phyloP scores from a whole-genome alignment of 768 basidiomycete species.

The Rhodosporidiobolus sp. region DNA sequence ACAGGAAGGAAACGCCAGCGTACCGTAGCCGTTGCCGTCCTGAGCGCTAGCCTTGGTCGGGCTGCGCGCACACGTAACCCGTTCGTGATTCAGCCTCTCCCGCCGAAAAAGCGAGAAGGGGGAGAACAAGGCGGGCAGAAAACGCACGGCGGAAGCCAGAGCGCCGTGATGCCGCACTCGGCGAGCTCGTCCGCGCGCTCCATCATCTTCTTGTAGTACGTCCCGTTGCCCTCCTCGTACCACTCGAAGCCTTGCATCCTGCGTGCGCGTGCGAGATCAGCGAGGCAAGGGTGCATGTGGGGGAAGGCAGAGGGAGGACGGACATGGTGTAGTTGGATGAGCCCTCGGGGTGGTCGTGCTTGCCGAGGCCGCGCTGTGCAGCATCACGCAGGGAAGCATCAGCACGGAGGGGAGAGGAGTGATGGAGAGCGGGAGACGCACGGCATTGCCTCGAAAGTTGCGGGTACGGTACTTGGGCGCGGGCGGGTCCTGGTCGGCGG shows the following conservation, averaged over 20 bases:
- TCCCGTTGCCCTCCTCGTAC: constrained; percentile 42
- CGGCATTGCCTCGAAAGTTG: constrained; percentile 31
- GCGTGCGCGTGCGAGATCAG: not conserved
- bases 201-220: constrained; percentile 50
- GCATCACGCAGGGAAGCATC: not conserved
- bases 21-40: constrained; percentile 50
- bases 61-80: constrained; percentile 28
- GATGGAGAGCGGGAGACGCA: not conserved
- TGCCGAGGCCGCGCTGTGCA: constrained; percentile 28
- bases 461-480: constrained; percentile 20
- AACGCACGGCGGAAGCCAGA: constrained; percentile 48
- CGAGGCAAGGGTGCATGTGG: not conserved
- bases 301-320: not conserved
- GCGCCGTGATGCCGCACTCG: constrained; percentile 50
- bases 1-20: constrained; percentile 27
- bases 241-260: constrained; percentile 39
- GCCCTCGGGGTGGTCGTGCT: constrained; percentile 23
- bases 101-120: not conserved
- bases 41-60: constrained; percentile 47
- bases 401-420: too few relatives aligned
- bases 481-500: constrained; percentile 1
- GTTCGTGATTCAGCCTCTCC: not conserved
- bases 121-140: constrained; percentile 13
- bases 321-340: constrained; percentile 38
- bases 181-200: constrained; percentile 45